Percentiles rank a stretch among this genome's conserved stretches.
These are phyloP conservation scores for Erigeron canadensis DNA, from an alignment of 129 eudicot species.

Conservation along the genomic window DNA sequence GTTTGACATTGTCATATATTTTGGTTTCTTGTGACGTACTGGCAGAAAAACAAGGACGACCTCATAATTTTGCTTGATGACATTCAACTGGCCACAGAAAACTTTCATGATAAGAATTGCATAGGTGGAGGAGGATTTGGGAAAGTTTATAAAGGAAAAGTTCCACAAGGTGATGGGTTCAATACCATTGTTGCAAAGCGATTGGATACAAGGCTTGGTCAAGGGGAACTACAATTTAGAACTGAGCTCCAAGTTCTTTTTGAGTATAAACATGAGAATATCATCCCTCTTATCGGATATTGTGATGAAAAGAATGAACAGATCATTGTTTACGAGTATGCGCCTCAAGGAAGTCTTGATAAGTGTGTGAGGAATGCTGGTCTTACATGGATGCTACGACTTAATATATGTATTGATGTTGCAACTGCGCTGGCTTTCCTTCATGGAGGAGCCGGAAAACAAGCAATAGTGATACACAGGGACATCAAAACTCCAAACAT, in stretches of 20 bases:
- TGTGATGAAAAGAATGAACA: not conserved
- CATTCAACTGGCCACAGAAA: not conserved
- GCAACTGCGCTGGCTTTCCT: not conserved
- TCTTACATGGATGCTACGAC: not conserved
- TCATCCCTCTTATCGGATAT: not conserved
- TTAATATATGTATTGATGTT: not conserved
- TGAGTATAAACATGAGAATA: too few relatives aligned
- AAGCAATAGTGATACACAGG: too few relatives aligned
- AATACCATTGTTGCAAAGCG: too few relatives aligned
- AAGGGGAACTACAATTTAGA: too few relatives aligned
- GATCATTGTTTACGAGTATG: not conserved
- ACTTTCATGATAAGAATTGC: not conserved
- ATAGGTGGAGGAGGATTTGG: not conserved
- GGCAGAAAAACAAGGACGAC: not conserved
- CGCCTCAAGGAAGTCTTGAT: not conserved
- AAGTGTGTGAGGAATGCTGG: not conserved
- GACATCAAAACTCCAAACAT: too few relatives aligned
- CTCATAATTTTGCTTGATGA: not conserved
- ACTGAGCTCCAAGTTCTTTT: too few relatives aligned
- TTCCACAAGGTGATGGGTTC: too few relatives aligned
- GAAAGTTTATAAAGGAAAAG: too few relatives aligned
- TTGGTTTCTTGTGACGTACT: too few relatives aligned
- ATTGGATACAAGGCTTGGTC: too few relatives aligned
- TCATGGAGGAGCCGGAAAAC: not conserved
- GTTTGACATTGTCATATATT: too few relatives aligned